These are phyloP conservation scores for Phialocephala sp. DNA, from an alignment of 2,329 filamentous ascomycete species.

Conservation along the genomic window DNA sequence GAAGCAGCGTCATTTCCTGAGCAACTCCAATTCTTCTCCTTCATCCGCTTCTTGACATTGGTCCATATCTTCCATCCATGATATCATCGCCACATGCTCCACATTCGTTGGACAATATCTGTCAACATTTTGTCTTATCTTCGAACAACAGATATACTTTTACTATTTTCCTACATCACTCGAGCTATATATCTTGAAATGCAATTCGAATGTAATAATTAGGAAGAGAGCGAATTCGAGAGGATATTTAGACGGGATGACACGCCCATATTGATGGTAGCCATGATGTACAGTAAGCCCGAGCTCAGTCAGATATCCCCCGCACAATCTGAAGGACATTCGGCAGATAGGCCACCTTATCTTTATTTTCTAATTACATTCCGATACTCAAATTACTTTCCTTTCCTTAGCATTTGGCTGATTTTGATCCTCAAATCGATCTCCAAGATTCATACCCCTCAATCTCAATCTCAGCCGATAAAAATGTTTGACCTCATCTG, in stretches of 20 bases:
- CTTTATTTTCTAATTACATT: no score
- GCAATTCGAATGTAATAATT: slow-evolving; percentile 1
- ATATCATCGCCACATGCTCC: neutral
- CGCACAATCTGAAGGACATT: no score
- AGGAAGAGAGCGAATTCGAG: neutral
- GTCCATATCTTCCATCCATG: neutral
- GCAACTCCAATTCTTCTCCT: neutral
- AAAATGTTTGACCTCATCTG: no score
- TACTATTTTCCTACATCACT: neutral
- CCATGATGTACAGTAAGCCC: neutral
- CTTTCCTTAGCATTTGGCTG: no score
- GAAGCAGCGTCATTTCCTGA: neutral
- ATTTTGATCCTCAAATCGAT: no score
- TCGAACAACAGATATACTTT: neutral
- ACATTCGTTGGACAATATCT: neutral
- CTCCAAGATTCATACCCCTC: no score
- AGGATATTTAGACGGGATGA: neutral
- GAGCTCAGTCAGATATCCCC: no score
- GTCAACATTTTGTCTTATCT: neutral
- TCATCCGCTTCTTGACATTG: neutral
- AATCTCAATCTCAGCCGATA: no score
- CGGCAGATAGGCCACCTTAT: no score
- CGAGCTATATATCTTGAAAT: neutral
- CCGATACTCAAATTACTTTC: no score
- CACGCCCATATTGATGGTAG: neutral